phyloP scores from a whole-genome alignment of 352 stramenopile genomes.

The Pythium rishiriense region DNA sequence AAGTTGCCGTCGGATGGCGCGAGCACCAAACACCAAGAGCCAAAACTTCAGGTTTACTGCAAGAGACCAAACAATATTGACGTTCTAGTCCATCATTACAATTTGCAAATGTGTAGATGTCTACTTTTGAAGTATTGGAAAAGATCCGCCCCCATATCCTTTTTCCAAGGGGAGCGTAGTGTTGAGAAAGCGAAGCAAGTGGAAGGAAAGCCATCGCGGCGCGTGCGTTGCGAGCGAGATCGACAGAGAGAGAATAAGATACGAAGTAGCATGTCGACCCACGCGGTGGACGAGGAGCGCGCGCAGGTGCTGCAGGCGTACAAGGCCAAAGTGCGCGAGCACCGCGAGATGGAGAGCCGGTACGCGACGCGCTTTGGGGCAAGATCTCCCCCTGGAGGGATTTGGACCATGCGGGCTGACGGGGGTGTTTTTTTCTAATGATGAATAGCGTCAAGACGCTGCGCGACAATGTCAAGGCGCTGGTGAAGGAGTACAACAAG shows the following conservation, averaged over 20 bases:
- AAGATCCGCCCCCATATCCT: constrained; percentile 31
- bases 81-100: too few species aligned
- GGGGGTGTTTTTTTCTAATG: neutral
- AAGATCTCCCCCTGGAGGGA: neutral
- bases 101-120: neutral
- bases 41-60: constrained; percentile 1
- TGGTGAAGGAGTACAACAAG: constrained; percentile 98
- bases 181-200: constrained; percentile 21
- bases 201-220: constrained; percentile 15
- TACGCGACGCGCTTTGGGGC: constrained; percentile 20
- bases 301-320: constrained; percentile 94
- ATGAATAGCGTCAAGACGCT: constrained; percentile 93
- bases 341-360: constrained; percentile 95
- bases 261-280: constrained; percentile 49
- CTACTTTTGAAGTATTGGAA: constrained; percentile 4
- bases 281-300: constrained; percentile 81
- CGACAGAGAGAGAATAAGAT: neutral
- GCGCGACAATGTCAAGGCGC: constrained; percentile 94
- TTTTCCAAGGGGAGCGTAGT: constrained; percentile 18
- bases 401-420: too few species aligned
- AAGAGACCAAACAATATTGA: constrained; percentile 22
- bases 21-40: constrained; percentile 14
- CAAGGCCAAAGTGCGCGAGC: constrained; percentile 96
- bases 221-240: neutral
- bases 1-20: constrained; percentile 10